Evolutionary conservation across 768 basidiomycete species (phyloP).

Genomic region (Floccularia luteovirens): DNA sequence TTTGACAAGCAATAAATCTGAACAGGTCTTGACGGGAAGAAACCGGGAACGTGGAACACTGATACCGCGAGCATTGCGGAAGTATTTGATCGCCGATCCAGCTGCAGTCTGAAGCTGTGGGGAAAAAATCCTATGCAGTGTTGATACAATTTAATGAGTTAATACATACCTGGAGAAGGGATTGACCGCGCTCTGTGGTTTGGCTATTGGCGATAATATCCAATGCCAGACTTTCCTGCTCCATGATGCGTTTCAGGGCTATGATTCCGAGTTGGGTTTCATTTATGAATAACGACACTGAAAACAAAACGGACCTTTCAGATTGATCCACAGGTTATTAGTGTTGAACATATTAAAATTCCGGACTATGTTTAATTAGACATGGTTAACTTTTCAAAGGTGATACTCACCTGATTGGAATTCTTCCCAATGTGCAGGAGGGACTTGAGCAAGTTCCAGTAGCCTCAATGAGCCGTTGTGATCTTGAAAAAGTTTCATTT

Average conservation of each 20-base stretch:
- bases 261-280: neutral
- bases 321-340: conserved; percentile 36
- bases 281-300: neutral
- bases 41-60: conserved; percentile 93
- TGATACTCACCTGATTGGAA: conserved; percentile 53
- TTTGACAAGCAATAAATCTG: conserved; percentile 83
- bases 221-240: conserved; percentile 53
- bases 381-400: conserved; percentile 73
- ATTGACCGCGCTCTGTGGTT: conserved; percentile 56
- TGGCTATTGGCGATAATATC: conserved; percentile 77
- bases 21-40: conserved; percentile 87
- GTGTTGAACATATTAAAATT: conserved; percentile 77
- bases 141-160: conserved; percentile 29
- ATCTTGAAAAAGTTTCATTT: conserved; percentile 23
- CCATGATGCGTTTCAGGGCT: conserved; percentile 70
- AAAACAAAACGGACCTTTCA: neutral
- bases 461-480: conserved; percentile 72
- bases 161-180: conserved; percentile 53
- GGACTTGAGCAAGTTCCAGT: conserved; percentile 81
- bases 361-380: conserved; percentile 32
- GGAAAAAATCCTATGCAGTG: neutral
- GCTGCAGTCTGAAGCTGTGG: conserved; percentile 88
- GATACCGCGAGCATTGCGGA: conserved; percentile 86
- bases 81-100: conserved; percentile 91
- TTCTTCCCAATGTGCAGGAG: conserved; percentile 73